Percentiles rank a stretch among this genome's conserved stretches.
Evolutionary conservation across 331 rosid species (phyloP).

Genomic region (Malus hybrid): DNA sequence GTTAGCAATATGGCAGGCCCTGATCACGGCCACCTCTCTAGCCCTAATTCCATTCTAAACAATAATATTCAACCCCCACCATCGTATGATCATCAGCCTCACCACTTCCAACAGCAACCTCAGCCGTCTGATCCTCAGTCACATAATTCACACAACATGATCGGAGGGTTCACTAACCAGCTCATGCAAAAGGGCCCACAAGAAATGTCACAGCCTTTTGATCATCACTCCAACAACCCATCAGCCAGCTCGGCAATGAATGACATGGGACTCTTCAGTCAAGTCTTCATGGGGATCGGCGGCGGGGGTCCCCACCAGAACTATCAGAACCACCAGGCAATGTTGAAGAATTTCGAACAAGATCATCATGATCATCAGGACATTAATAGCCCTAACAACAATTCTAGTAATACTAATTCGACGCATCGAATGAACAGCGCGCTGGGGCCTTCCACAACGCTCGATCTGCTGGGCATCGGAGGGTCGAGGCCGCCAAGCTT

Average conservation of each 20-base stretch:
- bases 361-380: background rate
- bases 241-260: constrained; percentile 15
- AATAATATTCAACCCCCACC: constrained; percentile 14
- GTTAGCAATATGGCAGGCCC: constrained; percentile 43
- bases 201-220: constrained; percentile 33
- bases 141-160: constrained; percentile 19
- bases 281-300: constrained; percentile 13
- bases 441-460: constrained; percentile 16
- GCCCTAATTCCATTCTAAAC: constrained; percentile 7
- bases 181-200: constrained; percentile 29
- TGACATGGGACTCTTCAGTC: constrained; percentile 35
- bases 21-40: constrained; percentile 21
- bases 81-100: constrained; percentile 29
- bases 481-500: constrained; percentile 26
- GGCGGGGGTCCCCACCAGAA: background rate
- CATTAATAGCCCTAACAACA: background rate
- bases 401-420: constrained; percentile 13
- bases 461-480: constrained; percentile 67
- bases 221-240: constrained; percentile 2
- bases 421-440: background rate
- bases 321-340: constrained; percentile 25
- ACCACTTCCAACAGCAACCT: constrained; percentile 18
- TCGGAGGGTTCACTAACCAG: constrained; percentile 32
- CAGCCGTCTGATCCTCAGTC: constrained; percentile 20
- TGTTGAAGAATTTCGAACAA: constrained; percentile 38